phyloP scores from a whole-genome alignment of 140 eudicot genomes.

The Cichorium intybus region DNA sequence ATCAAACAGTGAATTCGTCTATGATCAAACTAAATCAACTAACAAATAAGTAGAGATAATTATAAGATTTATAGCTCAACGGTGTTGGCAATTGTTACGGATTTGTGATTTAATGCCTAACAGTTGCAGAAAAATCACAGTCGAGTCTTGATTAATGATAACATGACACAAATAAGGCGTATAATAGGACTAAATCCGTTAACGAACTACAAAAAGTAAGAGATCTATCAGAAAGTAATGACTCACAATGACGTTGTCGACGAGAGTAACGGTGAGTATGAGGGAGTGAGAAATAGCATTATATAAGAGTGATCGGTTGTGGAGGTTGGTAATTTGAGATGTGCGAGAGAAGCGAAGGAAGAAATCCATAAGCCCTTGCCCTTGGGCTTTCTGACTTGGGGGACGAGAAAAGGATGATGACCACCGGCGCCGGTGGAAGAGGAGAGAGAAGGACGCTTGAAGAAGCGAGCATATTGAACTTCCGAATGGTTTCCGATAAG shows the following conservation, averaged over 20 bases:
- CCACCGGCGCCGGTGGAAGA: constrained; percentile 10
- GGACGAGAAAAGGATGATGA: constrained; percentile 39
- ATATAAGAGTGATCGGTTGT: constrained; percentile 13
- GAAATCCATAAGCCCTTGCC: constrained; percentile 64
- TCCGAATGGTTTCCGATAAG: constrained; percentile 47
- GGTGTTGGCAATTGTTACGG: not conserved
- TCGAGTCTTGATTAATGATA: not conserved
- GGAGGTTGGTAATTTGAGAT: constrained; percentile 34
- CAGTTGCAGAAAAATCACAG: not conserved
- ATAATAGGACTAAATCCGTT: constrained; percentile 1
- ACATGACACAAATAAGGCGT: not conserved
- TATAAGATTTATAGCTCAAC: not conserved
- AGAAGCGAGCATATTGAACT: constrained; percentile 61
- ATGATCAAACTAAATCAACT: not conserved
- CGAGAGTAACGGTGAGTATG: constrained; percentile 44
- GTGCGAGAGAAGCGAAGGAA: constrained; percentile 32
- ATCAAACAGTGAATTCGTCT: not conserved
- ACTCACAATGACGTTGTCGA: constrained; percentile 44
- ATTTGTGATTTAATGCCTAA: constrained; percentile 1
- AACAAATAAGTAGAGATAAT: constrained; percentile 1
- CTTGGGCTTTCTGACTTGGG: not conserved
- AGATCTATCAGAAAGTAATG: not conserved
- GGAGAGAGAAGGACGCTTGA: constrained; percentile 36
- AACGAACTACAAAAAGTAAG: not conserved
- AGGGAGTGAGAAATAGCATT: constrained; percentile 10